Conservation (phyloP, 345 rosid genomes). For the Clarkia xantiana region DNA sequence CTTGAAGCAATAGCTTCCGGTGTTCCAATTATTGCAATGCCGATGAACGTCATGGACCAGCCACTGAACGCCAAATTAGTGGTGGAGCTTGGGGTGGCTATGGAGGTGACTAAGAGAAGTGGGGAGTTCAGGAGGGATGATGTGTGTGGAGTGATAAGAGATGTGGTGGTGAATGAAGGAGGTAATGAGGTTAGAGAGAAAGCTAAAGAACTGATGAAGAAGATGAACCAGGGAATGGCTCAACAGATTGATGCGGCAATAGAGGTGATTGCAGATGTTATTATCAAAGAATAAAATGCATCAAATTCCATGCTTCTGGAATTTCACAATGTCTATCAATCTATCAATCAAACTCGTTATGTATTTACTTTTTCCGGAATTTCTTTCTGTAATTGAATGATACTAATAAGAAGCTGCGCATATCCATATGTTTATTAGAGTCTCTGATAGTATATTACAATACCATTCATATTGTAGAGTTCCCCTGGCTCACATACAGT, state of each 20-base stretch:
- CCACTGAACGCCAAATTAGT: constrained; percentile 17
- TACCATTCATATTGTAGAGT: no score
- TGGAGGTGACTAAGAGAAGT: constrained; percentile 12
- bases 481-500: no score
- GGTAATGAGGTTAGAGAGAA: constrained; percentile 9
- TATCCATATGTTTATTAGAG: no score
- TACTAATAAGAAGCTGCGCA: no score
- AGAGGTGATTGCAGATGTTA: constrained; percentile 3
- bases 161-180: constrained; percentile 9
- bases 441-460: no score
- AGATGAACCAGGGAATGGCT: constrained; percentile 15
- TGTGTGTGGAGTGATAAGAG: constrained; percentile 8
- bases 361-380: no score
- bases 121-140: constrained; percentile 10
- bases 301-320: no score
- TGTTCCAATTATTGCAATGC: constrained; percentile 23
- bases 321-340: no score
- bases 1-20: constrained; percentile 20
- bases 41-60: constrained; percentile 22
- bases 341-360: no score
- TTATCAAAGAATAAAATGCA: no score
- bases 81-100: constrained; percentile 18
- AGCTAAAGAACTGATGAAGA: constrained; percentile 17
- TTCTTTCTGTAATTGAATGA: no score
- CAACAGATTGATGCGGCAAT: constrained; percentile 13